These are phyloP conservation scores for Naganishia vishniacii DNA, from an alignment of 768 basidiomycete genomes.

Conservation along the genomic window DNA sequence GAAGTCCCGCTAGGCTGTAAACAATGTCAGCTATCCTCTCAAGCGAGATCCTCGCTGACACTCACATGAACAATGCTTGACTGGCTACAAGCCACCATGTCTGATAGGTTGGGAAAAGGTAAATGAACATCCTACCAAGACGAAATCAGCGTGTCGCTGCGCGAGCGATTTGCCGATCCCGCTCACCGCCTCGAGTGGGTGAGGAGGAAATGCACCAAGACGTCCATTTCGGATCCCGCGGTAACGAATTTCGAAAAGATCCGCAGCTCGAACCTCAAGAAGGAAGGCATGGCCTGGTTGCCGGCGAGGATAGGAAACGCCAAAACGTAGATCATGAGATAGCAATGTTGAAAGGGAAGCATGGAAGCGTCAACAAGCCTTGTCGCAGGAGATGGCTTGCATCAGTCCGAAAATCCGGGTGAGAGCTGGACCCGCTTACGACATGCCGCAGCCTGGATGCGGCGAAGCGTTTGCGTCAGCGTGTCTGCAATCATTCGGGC, in stretches of 20 bases:
- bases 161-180: no score
- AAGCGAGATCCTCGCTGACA: background rate
- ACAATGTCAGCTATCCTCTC: background rate
- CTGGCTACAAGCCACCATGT: slow-evolving; percentile 42
- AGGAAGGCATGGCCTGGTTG: slow-evolving; percentile 44
- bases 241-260: slow-evolving; percentile 36
- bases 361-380: slow-evolving; percentile 40
- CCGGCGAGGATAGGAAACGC: slow-evolving; percentile 37
- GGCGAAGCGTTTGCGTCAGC: background rate
- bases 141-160: background rate
- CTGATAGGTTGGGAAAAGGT: slow-evolving; percentile 45
- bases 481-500: no score
- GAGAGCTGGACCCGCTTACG: background rate
- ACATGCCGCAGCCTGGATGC: slow-evolving; percentile 1
- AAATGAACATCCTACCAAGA: slow-evolving; percentile 38
- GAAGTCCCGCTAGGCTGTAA: slow-evolving; percentile 29
- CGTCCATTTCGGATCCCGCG: slow-evolving; percentile 31
- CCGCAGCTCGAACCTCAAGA: slow-evolving; percentile 40
- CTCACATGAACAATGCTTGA: slow-evolving; percentile 38
- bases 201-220: slow-evolving; percentile 43
- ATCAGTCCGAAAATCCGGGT: background rate
- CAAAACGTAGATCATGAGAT: slow-evolving; percentile 36
- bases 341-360: slow-evolving; percentile 35
- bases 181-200: slow-evolving; percentile 44
- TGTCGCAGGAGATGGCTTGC: slow-evolving; percentile 15